A percentile compares a stretch with the other conserved stretches of the same genome.
Conservation (phyloP, 257 asterid genomes). For the Nemophila menziesii region DNA sequence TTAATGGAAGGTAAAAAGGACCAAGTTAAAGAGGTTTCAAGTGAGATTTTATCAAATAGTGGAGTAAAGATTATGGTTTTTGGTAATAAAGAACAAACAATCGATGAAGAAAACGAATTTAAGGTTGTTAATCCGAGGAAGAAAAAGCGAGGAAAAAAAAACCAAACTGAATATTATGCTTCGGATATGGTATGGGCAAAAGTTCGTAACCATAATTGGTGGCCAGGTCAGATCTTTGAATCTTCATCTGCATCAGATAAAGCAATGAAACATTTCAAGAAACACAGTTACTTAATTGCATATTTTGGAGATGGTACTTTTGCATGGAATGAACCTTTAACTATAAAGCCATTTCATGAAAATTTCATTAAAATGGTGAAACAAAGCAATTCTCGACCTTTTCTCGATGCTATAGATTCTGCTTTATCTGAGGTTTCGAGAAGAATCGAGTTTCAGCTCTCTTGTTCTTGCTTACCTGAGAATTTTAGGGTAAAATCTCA, state of each 20-base stretch:
- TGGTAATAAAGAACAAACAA: conserved; percentile 11
- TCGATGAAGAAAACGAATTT: conserved; percentile 15
- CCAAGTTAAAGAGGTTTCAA: neutral
- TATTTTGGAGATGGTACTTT: conserved; percentile 76
- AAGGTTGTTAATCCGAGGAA: conserved; percentile 14
- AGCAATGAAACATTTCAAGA: conserved; percentile 35
- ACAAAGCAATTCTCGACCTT: conserved; percentile 34
- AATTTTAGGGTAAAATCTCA: conserved; percentile 30
- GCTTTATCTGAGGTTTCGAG: conserved; percentile 53
- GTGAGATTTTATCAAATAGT: conserved; percentile 4
- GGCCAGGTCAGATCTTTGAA: conserved; percentile 81
- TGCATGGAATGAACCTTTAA: conserved; percentile 68
- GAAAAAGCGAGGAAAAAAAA: conserved; percentile 19
- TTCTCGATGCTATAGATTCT: conserved; percentile 38
- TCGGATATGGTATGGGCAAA: conserved; percentile 88
- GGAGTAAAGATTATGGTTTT: neutral
- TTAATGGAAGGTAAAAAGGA: neutral
- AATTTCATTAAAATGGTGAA: conserved; percentile 49
- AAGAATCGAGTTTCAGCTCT: conserved; percentile 51
- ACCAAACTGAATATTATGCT: conserved; percentile 26
- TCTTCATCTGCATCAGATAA: conserved; percentile 52
- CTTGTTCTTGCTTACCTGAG: conserved; percentile 51
- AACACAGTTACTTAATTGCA: conserved; percentile 42
- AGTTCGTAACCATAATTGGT: conserved; percentile 90
- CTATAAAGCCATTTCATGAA: conserved; percentile 42